phyloP scores from a whole-genome alignment of 2,329 filamentous ascomycete species.

The Colletotrichum simmondsii region DNA sequence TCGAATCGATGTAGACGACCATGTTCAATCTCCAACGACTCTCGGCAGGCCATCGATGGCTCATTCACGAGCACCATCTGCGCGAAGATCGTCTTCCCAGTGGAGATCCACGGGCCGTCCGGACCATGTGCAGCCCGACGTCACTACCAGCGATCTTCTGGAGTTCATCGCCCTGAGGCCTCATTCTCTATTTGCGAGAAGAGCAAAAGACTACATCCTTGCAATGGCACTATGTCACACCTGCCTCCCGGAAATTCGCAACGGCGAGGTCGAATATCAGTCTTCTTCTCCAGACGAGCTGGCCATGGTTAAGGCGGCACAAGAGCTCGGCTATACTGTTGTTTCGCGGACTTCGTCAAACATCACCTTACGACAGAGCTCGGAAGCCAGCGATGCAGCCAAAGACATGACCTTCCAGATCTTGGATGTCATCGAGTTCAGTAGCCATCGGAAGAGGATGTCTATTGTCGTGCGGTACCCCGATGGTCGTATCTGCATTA shows the following conservation, averaged over 20 bases:
- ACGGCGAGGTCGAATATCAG: conserved; percentile 82
- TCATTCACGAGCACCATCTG: conserved; percentile 42
- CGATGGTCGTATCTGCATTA: conserved; percentile 81
- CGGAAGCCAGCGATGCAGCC: conserved; percentile 49
- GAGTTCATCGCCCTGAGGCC: conserved; percentile 82
- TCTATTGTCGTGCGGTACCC: conserved; percentile 89
- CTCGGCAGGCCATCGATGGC: conserved; percentile 38
- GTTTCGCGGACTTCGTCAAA: conserved; percentile 78
- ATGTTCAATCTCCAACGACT: conserved; percentile 7
- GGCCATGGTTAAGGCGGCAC: conserved; percentile 84
- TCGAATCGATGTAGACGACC: conserved; percentile 10
- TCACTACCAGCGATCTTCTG: conserved; percentile 79
- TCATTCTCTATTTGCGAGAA: conserved; percentile 79
- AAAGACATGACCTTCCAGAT: conserved; percentile 77
- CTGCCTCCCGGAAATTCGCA: conserved; percentile 82
- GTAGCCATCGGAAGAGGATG: conserved; percentile 90
- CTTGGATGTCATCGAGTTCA: conserved; percentile 90
- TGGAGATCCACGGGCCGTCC: conserved; percentile 61
- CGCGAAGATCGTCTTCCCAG: conserved; percentile 58
- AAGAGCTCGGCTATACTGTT: conserved; percentile 85
- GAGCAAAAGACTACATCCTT: conserved; percentile 84
- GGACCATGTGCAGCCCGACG: conserved; percentile 63
- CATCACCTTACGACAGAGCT: conserved; percentile 64
- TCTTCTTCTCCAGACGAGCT: conserved; percentile 92
- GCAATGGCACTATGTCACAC: conserved; percentile 91